phyloP scores from a whole-genome alignment of 768 basidiomycete genomes.

The Boletus fagicola region DNA sequence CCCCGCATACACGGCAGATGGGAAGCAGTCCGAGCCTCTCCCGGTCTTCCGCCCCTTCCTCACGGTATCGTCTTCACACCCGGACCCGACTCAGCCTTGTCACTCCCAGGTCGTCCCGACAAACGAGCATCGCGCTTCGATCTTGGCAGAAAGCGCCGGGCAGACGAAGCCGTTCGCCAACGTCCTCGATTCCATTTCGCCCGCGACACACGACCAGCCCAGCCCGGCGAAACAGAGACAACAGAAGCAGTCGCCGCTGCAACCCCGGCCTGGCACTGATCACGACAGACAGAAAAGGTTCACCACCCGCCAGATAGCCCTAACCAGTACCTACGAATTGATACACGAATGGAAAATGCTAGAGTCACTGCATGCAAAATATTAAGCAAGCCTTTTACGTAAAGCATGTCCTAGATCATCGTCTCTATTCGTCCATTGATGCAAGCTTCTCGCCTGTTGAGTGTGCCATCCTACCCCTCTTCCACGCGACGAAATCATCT shows the following conservation, averaged over 20 bases:
- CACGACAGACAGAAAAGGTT: neutral
- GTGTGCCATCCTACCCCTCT: constrained; percentile 32
- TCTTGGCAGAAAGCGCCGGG: constrained; percentile 17
- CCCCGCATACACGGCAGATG: constrained; percentile 35
- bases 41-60: constrained; percentile 29
- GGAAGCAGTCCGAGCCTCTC: constrained; percentile 31
- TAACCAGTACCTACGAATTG: neutral
- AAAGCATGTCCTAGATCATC: constrained; percentile 12
- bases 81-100: neutral
- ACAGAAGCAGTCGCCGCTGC: neutral
- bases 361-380: constrained; percentile 7
- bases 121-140: constrained; percentile 24
- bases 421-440: neutral
- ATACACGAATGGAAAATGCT: constrained; percentile 11
- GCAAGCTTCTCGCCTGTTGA: constrained; percentile 2
- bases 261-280: neutral
- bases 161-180: constrained; percentile 9
- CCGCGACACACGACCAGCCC: neutral
- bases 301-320: neutral
- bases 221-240: constrained; percentile 5
- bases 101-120: neutral
- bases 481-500: constrained; percentile 77
- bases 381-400: constrained; percentile 18
- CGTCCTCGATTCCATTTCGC: constrained; percentile 26
- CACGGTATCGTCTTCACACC: constrained; percentile 2